phyloP scores from a whole-genome alignment of 768 basidiomycete genomes.

The Candolleomyces eurysporus region DNA sequence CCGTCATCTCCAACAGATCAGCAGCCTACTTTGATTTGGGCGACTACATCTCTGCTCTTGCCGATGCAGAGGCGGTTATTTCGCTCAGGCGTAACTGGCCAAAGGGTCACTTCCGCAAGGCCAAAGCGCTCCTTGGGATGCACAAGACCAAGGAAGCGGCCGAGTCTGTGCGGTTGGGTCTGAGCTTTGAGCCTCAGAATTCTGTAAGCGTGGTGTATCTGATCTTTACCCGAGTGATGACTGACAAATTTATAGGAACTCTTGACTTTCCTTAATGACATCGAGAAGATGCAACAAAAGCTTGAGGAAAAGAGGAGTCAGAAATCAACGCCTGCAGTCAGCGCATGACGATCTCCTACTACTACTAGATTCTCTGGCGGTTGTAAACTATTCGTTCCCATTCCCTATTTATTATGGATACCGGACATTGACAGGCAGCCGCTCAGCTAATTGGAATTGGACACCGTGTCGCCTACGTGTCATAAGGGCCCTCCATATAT shows the following conservation, averaged over 20 bases:
- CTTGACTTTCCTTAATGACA: constrained; percentile 31
- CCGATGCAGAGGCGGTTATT: constrained; percentile 83
- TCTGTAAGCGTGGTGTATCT: constrained; percentile 26
- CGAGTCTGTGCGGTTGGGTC: constrained; percentile 77
- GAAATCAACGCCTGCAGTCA: background rate
- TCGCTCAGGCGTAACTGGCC: constrained; percentile 83
- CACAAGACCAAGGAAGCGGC: constrained; percentile 69
- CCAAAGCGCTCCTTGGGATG: constrained; percentile 82
- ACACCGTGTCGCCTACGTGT: too few species aligned
- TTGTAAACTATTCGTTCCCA: background rate
- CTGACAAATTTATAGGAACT: constrained; percentile 23
- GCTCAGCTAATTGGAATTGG: too few species aligned
- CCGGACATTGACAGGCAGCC: background rate
- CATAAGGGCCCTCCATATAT: too few species aligned
- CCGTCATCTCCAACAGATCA: constrained; percentile 88
- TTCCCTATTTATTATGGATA: constrained; percentile 1
- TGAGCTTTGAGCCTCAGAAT: constrained; percentile 74
- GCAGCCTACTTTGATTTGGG: constrained; percentile 78
- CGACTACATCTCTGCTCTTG: constrained; percentile 74
- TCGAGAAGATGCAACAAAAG: constrained; percentile 19
- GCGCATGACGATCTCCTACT: background rate
- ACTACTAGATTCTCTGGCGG: background rate
- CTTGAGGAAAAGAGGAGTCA: constrained; percentile 1
- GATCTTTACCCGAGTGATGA: background rate
- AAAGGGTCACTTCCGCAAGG: constrained; percentile 95